Evolutionary conservation across 164 flowering plant genomes (phyloP).

Genomic region (Euptelea pleiosperma): DNA sequence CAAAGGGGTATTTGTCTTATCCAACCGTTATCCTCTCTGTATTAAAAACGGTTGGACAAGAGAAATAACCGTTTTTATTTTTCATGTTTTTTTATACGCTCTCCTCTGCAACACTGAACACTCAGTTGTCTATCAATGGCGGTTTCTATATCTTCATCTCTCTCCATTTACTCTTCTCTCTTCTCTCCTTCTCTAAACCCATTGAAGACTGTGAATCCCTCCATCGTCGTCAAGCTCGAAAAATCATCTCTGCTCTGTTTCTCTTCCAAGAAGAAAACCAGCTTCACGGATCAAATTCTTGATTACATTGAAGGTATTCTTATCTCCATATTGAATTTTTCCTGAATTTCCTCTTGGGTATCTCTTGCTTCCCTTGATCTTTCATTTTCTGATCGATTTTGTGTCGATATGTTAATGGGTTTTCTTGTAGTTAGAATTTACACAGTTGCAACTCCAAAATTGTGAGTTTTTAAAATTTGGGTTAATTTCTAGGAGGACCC

Average conservation of each 20-base stretch:
- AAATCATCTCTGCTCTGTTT: slow-evolving; percentile 34
- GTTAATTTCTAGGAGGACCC: slow-evolving; percentile 67
- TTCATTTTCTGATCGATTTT: no score
- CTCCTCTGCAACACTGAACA: background rate
- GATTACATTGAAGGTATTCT: slow-evolving; percentile 87
- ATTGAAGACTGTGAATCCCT: background rate
- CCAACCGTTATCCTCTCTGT: slow-evolving; percentile 11
- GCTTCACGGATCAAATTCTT: slow-evolving; percentile 80
- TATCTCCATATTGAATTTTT: background rate
- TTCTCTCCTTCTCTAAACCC: slow-evolving; percentile 16
- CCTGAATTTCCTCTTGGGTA: background rate
- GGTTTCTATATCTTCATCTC: slow-evolving; percentile 13
- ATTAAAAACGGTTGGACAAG: slow-evolving; percentile 24
- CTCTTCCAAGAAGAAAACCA: slow-evolving; percentile 63
- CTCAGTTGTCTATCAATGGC: slow-evolving; percentile 20
- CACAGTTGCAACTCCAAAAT: no score
- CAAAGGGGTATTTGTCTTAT: no score
- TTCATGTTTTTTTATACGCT: no score
- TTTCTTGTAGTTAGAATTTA: no score
- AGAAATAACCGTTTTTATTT: background rate
- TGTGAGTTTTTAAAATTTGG: background rate
- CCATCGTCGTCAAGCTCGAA: slow-evolving; percentile 5
- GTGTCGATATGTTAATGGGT: no score
- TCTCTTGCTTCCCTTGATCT: no score
- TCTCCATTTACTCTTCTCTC: slow-evolving; percentile 14